phyloP scores from a whole-genome alignment of 208 protist species.

The Porcisia deanei region DNA sequence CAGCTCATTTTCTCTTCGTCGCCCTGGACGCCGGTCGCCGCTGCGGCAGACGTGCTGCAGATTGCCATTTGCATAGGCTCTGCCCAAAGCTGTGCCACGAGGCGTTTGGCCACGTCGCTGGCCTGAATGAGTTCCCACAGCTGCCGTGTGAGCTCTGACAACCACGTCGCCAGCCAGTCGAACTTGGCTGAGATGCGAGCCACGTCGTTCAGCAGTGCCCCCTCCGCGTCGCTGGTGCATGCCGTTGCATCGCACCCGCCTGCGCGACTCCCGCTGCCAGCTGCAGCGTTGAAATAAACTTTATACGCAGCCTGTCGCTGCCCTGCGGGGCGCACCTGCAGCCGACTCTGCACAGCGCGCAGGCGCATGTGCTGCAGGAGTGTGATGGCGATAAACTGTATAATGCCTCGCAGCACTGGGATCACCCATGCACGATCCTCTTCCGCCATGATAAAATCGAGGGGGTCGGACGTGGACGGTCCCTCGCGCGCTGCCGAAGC shows the following conservation, averaged over 20 bases:
- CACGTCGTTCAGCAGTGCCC: constrained; percentile 19
- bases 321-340: constrained; percentile 1
- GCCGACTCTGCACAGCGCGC: constrained; percentile 1
- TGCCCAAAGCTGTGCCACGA: constrained; percentile 31
- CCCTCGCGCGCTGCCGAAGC: not conserved
- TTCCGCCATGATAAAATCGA: constrained; percentile 18
- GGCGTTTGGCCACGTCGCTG: constrained; percentile 35
- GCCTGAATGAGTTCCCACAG: constrained; percentile 20
- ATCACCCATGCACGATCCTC: constrained; percentile 47
- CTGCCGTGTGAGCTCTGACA: constrained; percentile 11
- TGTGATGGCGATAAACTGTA: constrained; percentile 46
- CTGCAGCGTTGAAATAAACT: not conserved
- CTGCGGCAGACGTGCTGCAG: not conserved
- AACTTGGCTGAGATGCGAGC: constrained; percentile 14
- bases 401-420: constrained; percentile 39
- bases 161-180: constrained; percentile 36
- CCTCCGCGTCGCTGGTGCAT: constrained; percentile 11
- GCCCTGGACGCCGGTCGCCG: not conserved
- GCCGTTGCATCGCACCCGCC: not conserved
- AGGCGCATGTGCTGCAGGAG: constrained; percentile 29
- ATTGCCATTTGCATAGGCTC: constrained; percentile 14
- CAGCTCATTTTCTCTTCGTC: constrained; percentile 3
- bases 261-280: not conserved
- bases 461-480: not conserved
- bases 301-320: not conserved